A percentile compares a stretch with the other conserved stretches of the same genome.
These are phyloP conservation scores for Scutellaria minor DNA, from an alignment of 257 asterid species.

Conservation along the genomic window DNA sequence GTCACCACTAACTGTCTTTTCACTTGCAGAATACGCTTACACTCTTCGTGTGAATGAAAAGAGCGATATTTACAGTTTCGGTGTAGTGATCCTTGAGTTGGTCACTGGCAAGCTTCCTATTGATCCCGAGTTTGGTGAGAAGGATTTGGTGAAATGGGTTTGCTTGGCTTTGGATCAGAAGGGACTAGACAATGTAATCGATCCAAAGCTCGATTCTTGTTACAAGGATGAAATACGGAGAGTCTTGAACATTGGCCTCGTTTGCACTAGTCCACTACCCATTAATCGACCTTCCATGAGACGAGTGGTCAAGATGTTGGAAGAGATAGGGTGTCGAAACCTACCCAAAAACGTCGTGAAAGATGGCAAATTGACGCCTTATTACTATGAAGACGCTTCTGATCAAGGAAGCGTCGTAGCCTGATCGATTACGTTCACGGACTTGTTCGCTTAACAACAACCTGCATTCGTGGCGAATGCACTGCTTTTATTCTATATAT, in stretches of 20 bases:
- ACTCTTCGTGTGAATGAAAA: constrained; percentile 94
- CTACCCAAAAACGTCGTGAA: constrained; percentile 40
- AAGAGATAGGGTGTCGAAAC: constrained; percentile 55
- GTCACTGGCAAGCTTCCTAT: constrained; percentile 75
- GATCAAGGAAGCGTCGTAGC: constrained; percentile 78
- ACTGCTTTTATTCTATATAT: background rate
- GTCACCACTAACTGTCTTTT: constrained; percentile 2
- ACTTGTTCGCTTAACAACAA: background rate
- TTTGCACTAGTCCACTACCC: constrained; percentile 95
- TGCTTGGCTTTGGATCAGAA: constrained; percentile 77
- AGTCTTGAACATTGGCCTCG: constrained; percentile 78
- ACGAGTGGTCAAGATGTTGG: constrained; percentile 87
- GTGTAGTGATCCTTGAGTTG: constrained; percentile 84
- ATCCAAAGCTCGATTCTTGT: constrained; percentile 81
- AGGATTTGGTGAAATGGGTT: constrained; percentile 91
- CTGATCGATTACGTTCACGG: constrained; percentile 24
- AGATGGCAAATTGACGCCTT: constrained; percentile 82
- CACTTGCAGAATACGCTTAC: constrained; percentile 79
- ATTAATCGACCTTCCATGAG: constrained; percentile 96
- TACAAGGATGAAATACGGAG: constrained; percentile 77
- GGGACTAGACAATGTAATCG: constrained; percentile 68
- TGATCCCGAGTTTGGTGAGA: constrained; percentile 92
- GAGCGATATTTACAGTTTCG: constrained; percentile 92
- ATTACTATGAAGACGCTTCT: constrained; percentile 73
- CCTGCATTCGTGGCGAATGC: too few relatives aligned